Percentiles rank a stretch among this genome's conserved stretches.
Conservation (phyloP, 805 yeast species). For the Myxozyma monticola region DNA sequence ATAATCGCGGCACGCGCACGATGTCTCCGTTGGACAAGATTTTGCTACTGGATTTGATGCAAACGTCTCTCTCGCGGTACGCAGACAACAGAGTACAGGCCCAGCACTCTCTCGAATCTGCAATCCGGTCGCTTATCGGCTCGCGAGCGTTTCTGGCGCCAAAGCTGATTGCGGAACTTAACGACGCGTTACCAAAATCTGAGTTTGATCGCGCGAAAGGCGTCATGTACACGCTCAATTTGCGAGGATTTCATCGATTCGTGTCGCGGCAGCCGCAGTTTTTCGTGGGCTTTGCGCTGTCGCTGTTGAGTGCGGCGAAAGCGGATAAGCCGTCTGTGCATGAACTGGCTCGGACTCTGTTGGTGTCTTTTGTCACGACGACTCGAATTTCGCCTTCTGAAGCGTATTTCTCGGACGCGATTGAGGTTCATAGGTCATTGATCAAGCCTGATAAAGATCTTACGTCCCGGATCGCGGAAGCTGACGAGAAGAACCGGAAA, state of each 20-base stretch:
- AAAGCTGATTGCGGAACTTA: conserved; percentile 50
- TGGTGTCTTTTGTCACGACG: conserved; percentile 2
- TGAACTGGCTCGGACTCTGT: conserved; percentile 16
- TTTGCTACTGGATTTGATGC: conserved; percentile 64
- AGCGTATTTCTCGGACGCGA: conserved; percentile 6
- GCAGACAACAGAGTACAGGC: conserved; percentile 69
- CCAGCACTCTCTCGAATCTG: conserved; percentile 62
- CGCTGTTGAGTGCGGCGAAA: conserved; percentile 16
- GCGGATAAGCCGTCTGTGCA: conserved; percentile 25
- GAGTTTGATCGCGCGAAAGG: conserved; percentile 63
- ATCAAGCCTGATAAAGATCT: conserved; percentile 31
- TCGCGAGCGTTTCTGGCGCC: conserved; percentile 58
- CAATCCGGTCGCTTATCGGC: conserved; percentile 69
- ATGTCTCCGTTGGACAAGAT: conserved; percentile 64
- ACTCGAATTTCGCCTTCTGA: conserved; percentile 3
- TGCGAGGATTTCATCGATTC: conserved; percentile 20
- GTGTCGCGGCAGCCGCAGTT: conserved; percentile 14
- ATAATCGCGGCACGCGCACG: conserved; percentile 70
- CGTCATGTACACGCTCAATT: conserved; percentile 39
- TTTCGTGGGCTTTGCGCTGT: conserved; percentile 11
- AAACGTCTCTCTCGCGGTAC: conserved; percentile 67
- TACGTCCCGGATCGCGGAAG: conserved; percentile 18
- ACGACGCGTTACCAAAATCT: conserved; percentile 49
- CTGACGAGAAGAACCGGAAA: conserved; percentile 22
- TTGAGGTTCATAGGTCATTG: conserved; percentile 5